A percentile compares a stretch with the other conserved stretches of the same genome.
Evolutionary conservation across 257 asterid genomes (phyloP).

Genomic region (Lycium barbarum): DNA sequence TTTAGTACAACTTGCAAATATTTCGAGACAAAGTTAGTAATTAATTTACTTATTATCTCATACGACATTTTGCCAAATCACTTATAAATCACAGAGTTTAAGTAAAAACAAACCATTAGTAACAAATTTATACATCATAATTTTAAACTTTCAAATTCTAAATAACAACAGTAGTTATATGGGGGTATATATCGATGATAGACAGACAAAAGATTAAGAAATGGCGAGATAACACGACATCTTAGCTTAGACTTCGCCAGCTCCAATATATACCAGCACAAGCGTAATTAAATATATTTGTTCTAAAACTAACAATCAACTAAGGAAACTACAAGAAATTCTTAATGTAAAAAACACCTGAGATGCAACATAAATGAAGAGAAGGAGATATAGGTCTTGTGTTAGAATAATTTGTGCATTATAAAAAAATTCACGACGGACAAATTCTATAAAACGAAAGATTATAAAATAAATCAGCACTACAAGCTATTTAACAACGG

Average conservation of each 20-base stretch:
- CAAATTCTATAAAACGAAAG: too few species aligned
- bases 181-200: background rate
- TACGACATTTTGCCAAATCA: background rate
- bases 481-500: too few species aligned
- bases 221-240: background rate
- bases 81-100: background rate
- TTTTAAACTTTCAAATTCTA: too few species aligned
- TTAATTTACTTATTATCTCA: too few species aligned
- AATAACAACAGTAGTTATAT: too few species aligned
- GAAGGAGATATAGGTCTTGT: background rate
- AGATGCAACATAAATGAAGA: background rate
- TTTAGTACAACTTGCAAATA: background rate
- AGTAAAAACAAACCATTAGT: background rate
- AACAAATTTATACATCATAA: too few species aligned
- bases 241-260: too few species aligned
- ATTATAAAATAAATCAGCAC: too few species aligned
- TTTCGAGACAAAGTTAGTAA: background rate
- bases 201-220: background rate
- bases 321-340: background rate
- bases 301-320: too few species aligned
- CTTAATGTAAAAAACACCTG: background rate
- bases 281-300: background rate
- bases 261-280: background rate
- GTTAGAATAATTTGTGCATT: too few species aligned
- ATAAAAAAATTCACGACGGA: too few species aligned